Conservation (phyloP, 306 rosid genomes). For the Casuarina equisetifolia region DNA sequence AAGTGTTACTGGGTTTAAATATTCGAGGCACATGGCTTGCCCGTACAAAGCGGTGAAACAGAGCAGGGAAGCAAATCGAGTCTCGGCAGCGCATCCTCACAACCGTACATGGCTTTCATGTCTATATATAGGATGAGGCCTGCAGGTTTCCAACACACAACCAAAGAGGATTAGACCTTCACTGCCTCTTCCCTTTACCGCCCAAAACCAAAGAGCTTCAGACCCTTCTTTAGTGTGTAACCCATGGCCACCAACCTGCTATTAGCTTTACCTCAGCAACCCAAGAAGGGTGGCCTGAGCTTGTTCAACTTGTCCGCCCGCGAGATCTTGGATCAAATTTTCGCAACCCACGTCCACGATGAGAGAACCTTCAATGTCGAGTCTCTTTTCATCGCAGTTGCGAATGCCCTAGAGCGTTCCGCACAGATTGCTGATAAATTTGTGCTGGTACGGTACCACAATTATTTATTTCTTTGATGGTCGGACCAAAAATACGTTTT, state of each 20-base stretch:
- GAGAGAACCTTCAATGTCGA: slow-evolving; percentile 22
- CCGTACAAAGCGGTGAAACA: too few relatives aligned
- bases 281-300: background rate
- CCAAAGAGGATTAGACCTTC: too few relatives aligned
- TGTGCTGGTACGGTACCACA: slow-evolving; percentile 18
- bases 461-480: background rate
- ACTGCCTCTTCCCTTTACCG: background rate
- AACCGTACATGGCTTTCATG: background rate
- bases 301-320: background rate
- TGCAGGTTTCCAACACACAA: background rate
- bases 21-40: too few relatives aligned
- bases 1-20: rapidly evolving
- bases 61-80: background rate
- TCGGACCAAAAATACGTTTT: background rate
- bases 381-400: slow-evolving; percentile 26
- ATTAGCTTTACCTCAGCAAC: background rate
- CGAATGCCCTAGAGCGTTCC: slow-evolving; percentile 24
- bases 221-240: background rate
- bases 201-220: background rate
- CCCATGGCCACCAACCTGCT: background rate
- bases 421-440: slow-evolving; percentile 23
- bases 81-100: background rate
- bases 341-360: slow-evolving; percentile 19
- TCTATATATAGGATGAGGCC: background rate
- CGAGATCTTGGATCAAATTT: slow-evolving; percentile 21